A percentile compares a stretch with the other conserved stretches of the same genome.
Evolutionary conservation across 2,329 filamentous ascomycete genomes (phyloP).

Genomic region (Aspergillus sojae): DNA sequence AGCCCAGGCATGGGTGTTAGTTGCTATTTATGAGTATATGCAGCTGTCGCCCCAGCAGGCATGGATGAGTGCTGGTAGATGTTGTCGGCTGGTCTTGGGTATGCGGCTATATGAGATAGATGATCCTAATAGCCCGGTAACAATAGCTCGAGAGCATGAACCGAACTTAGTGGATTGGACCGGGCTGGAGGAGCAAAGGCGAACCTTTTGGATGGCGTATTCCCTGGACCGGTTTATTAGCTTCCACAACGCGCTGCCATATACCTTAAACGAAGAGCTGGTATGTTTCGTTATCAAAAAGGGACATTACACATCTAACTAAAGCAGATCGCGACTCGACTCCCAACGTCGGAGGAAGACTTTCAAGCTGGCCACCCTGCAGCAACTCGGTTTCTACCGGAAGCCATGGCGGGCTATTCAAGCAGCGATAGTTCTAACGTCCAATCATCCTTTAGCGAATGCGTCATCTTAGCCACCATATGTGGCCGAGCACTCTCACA

Average conservation of each 20-base stretch:
- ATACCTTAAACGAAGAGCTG: conserved; percentile 32
- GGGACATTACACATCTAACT: neutral
- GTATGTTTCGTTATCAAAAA: conserved; percentile 15
- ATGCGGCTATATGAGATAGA: conserved; percentile 42
- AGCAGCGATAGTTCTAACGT: conserved; percentile 8
- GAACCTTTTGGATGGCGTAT: conserved; percentile 48
- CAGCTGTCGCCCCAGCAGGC: conserved; percentile 35
- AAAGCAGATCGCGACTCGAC: conserved; percentile 36
- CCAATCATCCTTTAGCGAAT: conserved; percentile 36
- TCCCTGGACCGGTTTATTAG: conserved; percentile 41
- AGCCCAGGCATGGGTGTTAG: conserved; percentile 41
- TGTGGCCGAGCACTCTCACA: conserved; percentile 23
- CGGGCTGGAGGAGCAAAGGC: conserved; percentile 38
- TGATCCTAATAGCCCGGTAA: conserved; percentile 20
- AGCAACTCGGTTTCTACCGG: conserved; percentile 32
- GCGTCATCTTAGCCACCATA: conserved; percentile 35
- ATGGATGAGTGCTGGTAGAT: conserved; percentile 42
- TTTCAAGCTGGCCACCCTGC: conserved; percentile 39
- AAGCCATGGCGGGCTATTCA: conserved; percentile 26
- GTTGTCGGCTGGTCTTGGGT: conserved; percentile 41
- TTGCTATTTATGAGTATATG: conserved; percentile 43
- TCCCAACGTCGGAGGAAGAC: conserved; percentile 38
- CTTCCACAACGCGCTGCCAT: conserved; percentile 32
- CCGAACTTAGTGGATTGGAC: conserved; percentile 25
- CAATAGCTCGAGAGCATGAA: conserved; percentile 16